Evolutionary conservation across 305 asterid species (phyloP), one percentile per base, ranked within the genome.

Genomic region (Fraxinus baroniana): DNA sequence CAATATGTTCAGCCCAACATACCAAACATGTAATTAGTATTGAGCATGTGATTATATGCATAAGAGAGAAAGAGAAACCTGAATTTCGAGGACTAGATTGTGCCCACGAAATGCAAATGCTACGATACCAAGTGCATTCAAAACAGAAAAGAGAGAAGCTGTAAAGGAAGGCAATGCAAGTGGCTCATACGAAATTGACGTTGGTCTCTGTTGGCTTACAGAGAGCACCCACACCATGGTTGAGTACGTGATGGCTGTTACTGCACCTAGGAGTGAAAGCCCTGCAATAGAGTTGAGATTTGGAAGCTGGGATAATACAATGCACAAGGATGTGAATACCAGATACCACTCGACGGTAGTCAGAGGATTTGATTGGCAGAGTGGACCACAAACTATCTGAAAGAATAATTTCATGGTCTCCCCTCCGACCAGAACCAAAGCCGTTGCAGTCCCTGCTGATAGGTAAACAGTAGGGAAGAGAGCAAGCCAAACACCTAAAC

Each of bases 251-350:
- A 95, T 92, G 32, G 99, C 99, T 0, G 98, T 95, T 77, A 95
- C 93, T 4, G 99, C 98, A n/a, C 99, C 99, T 7, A 94, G 94
- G 10, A 95, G 93, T 2, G 99, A 95, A 80, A 95, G 94, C 46
- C 99, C 99, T 0, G 99, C 99, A 1, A 95, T 95, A 83, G 99
- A 94, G 90, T 95, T 95, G 90, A 95, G 93, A 84, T 95, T 95
- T 0, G 99, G 99, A 78, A 95, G 94, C 82, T 95, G 99, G 76
- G 99, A 95, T 39, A 95, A 83, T 72, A 95, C 97, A 68, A 95
- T 94, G 90, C 99, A 93, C 8, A 95, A 92, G 81, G 97, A 91
- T 12, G 99, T 95, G 95, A 95, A 95, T 10, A 95, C 98, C 77
- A 95, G 88, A 84, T 95, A 95, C 98, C 99, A 95, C 90, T 95